Evolutionary conservation across 495 filamentous ascomycete species (phyloP).

Genomic region (Parathielavia hyrcaniae): DNA sequence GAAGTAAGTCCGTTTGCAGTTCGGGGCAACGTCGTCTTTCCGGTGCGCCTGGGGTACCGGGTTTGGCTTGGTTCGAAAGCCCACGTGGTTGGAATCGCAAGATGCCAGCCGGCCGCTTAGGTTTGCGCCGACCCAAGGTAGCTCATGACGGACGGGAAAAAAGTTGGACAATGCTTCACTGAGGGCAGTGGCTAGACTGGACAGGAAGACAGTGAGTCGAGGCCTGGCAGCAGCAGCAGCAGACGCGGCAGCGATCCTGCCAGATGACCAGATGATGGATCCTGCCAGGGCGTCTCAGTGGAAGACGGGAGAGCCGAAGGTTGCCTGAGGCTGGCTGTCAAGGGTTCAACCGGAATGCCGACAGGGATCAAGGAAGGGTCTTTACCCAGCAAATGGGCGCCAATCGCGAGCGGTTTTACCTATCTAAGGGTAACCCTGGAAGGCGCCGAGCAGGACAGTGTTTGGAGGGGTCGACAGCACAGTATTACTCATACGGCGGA

Average conservation of each 20-base stretch:
- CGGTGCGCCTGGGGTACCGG: not conserved
- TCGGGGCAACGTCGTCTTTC: not conserved
- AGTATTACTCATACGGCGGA: conserved; percentile 13
- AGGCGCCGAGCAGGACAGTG: not conserved
- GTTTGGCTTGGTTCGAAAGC: conserved; percentile 2
- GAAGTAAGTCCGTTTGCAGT: conserved; percentile 7
- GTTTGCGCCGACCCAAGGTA: not conserved
- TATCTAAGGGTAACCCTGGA: no score
- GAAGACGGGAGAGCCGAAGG: not conserved
- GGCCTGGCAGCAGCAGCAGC: conserved; percentile 6
- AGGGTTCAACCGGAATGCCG: conserved; percentile 13
- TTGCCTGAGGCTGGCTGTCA: conserved; percentile 14
- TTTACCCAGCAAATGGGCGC: conserved; percentile 18
- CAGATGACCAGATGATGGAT: not conserved
- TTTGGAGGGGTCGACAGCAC: not conserved
- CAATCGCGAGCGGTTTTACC: conserved; percentile 12
- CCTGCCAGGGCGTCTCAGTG: not conserved
- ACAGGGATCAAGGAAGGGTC: conserved; percentile 17
- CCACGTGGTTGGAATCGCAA: conserved; percentile 1
- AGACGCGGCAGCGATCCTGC: conserved; percentile 5
- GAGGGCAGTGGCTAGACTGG: not conserved
- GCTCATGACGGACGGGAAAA: conserved; percentile 1
- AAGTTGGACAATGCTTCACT: not conserved
- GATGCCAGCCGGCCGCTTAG: not conserved
- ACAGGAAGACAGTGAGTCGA: conserved; percentile 3